These are phyloP conservation scores for Pestalotiopsis sp. DNA, from an alignment of 2,329 filamentous ascomycete genomes.

Conservation along the genomic window DNA sequence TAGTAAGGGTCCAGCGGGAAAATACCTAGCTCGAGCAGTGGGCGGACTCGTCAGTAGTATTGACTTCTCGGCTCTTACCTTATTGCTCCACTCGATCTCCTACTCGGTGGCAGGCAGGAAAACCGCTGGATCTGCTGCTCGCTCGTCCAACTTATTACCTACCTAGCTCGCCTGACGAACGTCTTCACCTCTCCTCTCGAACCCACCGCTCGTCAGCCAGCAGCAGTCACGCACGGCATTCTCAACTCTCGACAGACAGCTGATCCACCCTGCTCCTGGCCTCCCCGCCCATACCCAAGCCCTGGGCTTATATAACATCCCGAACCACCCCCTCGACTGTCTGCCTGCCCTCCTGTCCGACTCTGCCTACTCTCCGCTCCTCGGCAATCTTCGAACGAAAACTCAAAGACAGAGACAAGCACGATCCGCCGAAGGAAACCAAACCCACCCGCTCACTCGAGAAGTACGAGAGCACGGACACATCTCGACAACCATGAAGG, in stretches of 20 bases:
- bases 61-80: not conserved
- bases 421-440: too few species aligned
- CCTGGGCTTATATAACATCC: not conserved
- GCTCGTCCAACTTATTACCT: not conserved
- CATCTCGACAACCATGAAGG: conserved; percentile 57
- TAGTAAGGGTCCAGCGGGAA: too few species aligned
- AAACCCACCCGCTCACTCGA: not conserved
- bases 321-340: not conserved
- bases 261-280: not conserved
- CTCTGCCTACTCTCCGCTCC: too few species aligned
- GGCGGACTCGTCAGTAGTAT: not conserved
- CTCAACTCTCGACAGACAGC: not conserved
- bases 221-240: not conserved
- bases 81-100: not conserved
- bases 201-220: not conserved
- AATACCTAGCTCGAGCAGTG: too few species aligned
- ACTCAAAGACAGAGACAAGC: too few species aligned
- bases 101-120: too few species aligned
- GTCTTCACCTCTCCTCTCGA: not conserved
- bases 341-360: too few species aligned
- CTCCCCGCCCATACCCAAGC: not conserved
- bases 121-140: not conserved
- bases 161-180: not conserved
- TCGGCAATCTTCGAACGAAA: too few species aligned
- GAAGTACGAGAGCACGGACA: not conserved